Base-by-base conservation (phyloP, 148 eudicot genomes). In the Nepenthes gracilis region DNA sequence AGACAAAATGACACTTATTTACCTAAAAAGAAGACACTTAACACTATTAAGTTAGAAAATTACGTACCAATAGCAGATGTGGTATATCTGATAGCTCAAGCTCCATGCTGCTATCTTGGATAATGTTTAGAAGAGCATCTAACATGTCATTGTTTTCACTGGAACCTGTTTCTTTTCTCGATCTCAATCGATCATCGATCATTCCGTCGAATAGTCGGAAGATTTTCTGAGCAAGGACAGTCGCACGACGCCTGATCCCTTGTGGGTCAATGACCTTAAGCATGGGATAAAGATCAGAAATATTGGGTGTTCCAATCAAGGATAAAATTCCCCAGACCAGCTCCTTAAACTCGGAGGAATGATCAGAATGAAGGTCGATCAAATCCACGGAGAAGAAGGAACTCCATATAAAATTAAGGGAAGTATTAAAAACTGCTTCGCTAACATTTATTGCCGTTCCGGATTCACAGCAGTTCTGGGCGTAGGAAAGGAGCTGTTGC, bases 371-470 rank as follows among this genome's bases (percentile, higher is more conserved):
- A 7, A 51, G 60, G 10, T 64, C 51, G 1, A 59, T 47, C 35
- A 64, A 13, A 33, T 55, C 68, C 23, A 54, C 33, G 13, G 68
- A 55, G 9, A 64, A 64, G n/a, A 64, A 33, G 12, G 52, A 40
- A n/a, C 50, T 54, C 11, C 58, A 63, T 15, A 63, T 34, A 10
- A 54, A 38, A 33, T 54, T 63, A 12, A 63, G 66, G 58, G 51
- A 36, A 1, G 68, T 43, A 9, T 34, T 47, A 14, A 43, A 55
- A 9, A 3, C 37, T 6, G 48, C 53, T 55, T 64, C 60, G 36
- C 60, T 60, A 43, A 64, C 33, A 47, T 55, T 55, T 6, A 64
- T 53, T 1, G 40, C 68, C 32, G 33, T 40, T 10, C 60, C 52
- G 1, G 6, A 51, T 12, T 45, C 2, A 8, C 51, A 55, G 6